These are phyloP conservation scores for Knoxdaviesia proteae DNA, from an alignment of 2,329 filamentous ascomycete genomes.

Conservation along the genomic window DNA sequence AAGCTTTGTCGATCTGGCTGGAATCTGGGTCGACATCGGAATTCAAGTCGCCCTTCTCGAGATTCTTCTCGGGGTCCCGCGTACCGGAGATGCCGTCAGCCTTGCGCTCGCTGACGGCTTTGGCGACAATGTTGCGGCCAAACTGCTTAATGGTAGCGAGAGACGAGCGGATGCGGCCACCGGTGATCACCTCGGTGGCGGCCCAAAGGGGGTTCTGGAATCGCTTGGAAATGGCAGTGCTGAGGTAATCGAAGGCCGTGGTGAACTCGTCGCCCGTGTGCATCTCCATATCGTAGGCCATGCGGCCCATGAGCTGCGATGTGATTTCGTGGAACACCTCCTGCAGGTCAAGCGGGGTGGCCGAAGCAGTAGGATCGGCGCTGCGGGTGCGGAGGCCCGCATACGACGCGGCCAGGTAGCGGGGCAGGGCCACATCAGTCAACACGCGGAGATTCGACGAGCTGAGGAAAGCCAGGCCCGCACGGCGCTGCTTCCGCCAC, in stretches of 20 bases:
- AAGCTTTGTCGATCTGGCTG: constrained; percentile 13
- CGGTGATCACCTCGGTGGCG: constrained; percentile 32
- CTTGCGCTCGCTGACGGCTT: constrained; percentile 22
- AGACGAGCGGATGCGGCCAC: constrained; percentile 24
- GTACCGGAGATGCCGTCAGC: not conserved
- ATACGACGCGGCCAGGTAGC: constrained; percentile 25
- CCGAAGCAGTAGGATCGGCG: constrained; percentile 9
- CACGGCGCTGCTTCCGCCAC: constrained; percentile 42
- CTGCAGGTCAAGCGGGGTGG: constrained; percentile 29
- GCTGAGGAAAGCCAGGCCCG: constrained; percentile 37
- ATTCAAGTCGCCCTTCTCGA: no score
- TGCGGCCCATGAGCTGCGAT: constrained; percentile 43
- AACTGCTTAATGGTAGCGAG: constrained; percentile 30
- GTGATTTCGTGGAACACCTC: constrained; percentile 42
- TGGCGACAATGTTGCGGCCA: constrained; percentile 34
- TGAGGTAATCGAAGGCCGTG: constrained; percentile 39
- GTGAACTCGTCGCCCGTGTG: constrained; percentile 39
- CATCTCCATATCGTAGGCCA: constrained; percentile 52
- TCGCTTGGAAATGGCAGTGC: constrained; percentile 34
- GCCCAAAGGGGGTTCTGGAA: constrained; percentile 47
- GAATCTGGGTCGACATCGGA: no score
- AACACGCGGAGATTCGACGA: constrained; percentile 33
- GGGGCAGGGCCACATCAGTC: constrained; percentile 34
- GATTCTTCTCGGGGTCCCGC: not conserved
- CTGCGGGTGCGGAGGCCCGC: constrained; percentile 11